Evolutionary conservation across 192 early-diverging fungal genomes (phyloP), one percentile per base, ranked within the genome.

Genomic region (Podila epicladia): DNA sequence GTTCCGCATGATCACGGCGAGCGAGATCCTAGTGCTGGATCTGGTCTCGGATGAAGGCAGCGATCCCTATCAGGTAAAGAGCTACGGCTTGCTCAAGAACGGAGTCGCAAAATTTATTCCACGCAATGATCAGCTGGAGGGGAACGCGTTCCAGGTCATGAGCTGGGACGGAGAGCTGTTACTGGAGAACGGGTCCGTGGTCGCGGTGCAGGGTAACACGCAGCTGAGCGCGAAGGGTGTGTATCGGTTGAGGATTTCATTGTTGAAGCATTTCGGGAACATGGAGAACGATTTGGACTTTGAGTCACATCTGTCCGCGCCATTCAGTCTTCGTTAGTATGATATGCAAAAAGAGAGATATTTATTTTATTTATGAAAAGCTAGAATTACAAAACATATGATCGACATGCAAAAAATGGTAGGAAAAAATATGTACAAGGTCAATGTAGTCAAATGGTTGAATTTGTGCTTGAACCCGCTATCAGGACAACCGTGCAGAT

Each of bases 191-290:
- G 76, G 76, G 2, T 28, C 60, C 4, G 17, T 58, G 7, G 3
- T 22, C 7, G 22, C 35, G 20, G 60, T 49, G 5, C 17, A 11
- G 9, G 33, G 41, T 8, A 55, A 55, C 53, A 58, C 8, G 35
- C 57, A 15, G 19, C 49, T 12, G 11, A 64, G 58, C 45, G 58
- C 2, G 37, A 74, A 64, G 0, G 53, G 53, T 12, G 37, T 32
- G 20, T 87, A 82, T 28, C 67, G 75, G 22, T 37, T 87, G 1
- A 67, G 82, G 2, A 70, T 85, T 7, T 82, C 75, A 35, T 65
- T 85, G 3, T 32, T 87, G 35, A 75, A 75, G 37, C 70, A 76
- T 28, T 87, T 82, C 69, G 86, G 86, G 11, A 57, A 84, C 68
- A 45, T 38, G 0, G 48, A 74, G 8, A 75, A 72, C 28, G 73